A percentile compares a stretch with the other conserved stretches of the same genome.
Conservation (phyloP, 2,329 filamentous ascomycete species). For the Aspergillus flavus region DNA sequence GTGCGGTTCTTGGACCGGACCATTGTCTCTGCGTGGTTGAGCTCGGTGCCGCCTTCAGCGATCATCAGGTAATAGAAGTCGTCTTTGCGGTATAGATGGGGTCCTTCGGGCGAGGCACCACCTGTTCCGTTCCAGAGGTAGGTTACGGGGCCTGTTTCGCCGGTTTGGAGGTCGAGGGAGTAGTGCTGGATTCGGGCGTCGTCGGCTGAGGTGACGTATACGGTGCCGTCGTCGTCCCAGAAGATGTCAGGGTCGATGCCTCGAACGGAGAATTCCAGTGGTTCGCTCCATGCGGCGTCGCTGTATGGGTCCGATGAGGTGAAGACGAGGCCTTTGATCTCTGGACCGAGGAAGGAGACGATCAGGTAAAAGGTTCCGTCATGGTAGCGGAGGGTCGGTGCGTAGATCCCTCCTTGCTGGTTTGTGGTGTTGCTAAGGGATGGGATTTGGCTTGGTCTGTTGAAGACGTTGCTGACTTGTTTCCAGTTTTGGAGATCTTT, state of each 20-base stretch:
- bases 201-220: slow-evolving; percentile 7
- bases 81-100: slow-evolving; percentile 30
- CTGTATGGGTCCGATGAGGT: slow-evolving; percentile 5
- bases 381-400: slow-evolving; percentile 44
- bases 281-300: slow-evolving; percentile 14
- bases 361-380: slow-evolving; percentile 44
- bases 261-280: slow-evolving; percentile 9
- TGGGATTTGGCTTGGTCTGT: slow-evolving; percentile 37
- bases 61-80: slow-evolving; percentile 30
- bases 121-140: slow-evolving; percentile 53
- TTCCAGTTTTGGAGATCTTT: slow-evolving; percentile 37
- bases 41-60: slow-evolving; percentile 25
- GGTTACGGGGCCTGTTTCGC: not conserved
- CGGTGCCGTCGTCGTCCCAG: slow-evolving; percentile 15
- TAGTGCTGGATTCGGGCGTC: slow-evolving; percentile 7
- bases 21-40: slow-evolving; percentile 26
- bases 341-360: not conserved
- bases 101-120: slow-evolving; percentile 34
- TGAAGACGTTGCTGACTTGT: slow-evolving; percentile 19
- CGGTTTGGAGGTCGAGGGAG: slow-evolving; percentile 33
- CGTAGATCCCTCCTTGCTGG: slow-evolving; percentile 41
- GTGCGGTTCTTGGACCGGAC: slow-evolving; percentile 27
- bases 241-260: slow-evolving; percentile 17
- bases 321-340: slow-evolving; percentile 4
- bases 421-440: slow-evolving; percentile 23